Evolutionary conservation across 768 basidiomycete species (phyloP), one percentile per base, ranked within the genome.

Genomic region (Kwoniella sp.): DNA sequence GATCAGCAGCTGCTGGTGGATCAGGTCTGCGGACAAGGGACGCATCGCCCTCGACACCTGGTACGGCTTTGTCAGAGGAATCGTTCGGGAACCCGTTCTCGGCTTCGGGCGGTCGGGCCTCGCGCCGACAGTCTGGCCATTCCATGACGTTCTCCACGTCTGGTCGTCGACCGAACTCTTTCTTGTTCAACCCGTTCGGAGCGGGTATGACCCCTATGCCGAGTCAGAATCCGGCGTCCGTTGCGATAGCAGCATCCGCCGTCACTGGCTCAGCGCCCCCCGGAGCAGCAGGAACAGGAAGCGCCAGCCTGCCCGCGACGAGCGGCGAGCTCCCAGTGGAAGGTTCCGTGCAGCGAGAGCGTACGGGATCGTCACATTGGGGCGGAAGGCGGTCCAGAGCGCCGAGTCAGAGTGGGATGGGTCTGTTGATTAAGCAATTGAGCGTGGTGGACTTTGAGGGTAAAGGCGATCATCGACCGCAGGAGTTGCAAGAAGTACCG

Each of bases 221-320:
- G 28, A 30, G 63, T 9, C 30, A 17, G 4, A 62, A 22, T 9
- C 13, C 61, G 22, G 38, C 29, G 0, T n/a, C 2, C 47, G 23
- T 1, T 20, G 45, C 29, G 8, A 17, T 20, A 20, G 50, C 64
- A 12, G 34, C 37, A 4, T 22, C 45, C 45, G 66, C 69, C 15
- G 89, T 88, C 66, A 96, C 91, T 23, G 92, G 93, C 74, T 91
- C 92, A 4, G 89, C 86, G 2, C 91, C 67, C 37, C 67, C 71
- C 30, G 73, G 73, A 34, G 68, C 55, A 22, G 65, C 71, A 9
- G 71, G 58, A 28, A 70, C 59, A 4, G 73, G 73, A 37, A 25
- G 23, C 23, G 37, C 20, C 17, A 57, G 38, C 22, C 20, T 25
- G 23, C 25, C 34, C n/a, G 13, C 56, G 8, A 25, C 25, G 26